Conservation (phyloP, 495 filamentous ascomycete genomes). For the Cenococcum geophilum region DNA sequence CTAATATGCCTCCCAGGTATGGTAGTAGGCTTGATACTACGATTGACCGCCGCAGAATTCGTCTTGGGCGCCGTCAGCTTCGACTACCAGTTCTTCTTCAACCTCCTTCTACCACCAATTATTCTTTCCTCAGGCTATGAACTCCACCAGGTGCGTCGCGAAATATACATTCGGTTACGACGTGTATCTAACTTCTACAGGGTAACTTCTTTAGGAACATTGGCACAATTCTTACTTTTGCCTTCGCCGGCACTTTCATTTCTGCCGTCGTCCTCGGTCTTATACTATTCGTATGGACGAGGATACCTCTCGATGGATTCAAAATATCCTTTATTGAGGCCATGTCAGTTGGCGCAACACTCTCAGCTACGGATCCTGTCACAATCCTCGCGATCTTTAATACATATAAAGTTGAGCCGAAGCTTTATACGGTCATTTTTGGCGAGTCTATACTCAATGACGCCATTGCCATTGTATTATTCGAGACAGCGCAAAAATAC, state of each 20-base stretch:
- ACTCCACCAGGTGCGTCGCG: constrained; percentile 64
- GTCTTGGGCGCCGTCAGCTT: constrained; percentile 88
- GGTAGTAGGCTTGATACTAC: constrained; percentile 86
- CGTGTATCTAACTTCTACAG: constrained; percentile 25
- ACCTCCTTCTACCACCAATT: constrained; percentile 92
- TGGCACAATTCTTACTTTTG: constrained; percentile 96
- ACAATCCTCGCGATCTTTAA: constrained; percentile 99
- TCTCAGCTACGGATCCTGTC: constrained; percentile 94
- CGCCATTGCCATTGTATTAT: constrained; percentile 95
- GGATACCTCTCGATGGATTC: constrained; percentile 75
- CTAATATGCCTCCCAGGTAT: constrained; percentile 57
- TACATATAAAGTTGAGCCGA: constrained; percentile 96
- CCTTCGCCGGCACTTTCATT: constrained; percentile 94
- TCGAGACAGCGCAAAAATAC: constrained; percentile 93
- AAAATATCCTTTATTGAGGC: constrained; percentile 88
- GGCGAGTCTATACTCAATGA: constrained; percentile 98
- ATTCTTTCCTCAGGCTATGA: constrained; percentile 97
- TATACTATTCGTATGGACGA: constrained; percentile 81
- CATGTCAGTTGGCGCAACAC: constrained; percentile 88
- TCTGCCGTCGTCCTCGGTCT: constrained; percentile 87
- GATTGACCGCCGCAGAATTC: constrained; percentile 67
- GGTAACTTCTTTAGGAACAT: constrained; percentile 98
- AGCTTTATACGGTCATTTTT: constrained; percentile 96
- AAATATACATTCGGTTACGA: neutral
- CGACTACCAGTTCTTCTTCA: constrained; percentile 99